Base-by-base conservation (phyloP, 495 filamentous ascomycete genomes). In the Lepraria neglecta region DNA sequence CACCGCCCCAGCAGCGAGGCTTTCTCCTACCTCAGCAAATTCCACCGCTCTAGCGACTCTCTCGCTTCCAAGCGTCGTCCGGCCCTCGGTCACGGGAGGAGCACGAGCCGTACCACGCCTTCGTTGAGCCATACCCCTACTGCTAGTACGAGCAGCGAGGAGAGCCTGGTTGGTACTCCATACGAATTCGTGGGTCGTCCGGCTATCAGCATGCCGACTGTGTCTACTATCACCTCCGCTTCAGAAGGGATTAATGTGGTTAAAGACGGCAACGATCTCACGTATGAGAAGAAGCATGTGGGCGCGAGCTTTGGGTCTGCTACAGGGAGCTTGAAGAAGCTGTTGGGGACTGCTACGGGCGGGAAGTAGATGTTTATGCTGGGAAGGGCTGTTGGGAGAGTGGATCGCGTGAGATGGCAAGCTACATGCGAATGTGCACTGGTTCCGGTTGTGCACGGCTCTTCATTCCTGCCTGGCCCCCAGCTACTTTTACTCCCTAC, bases 21-120 rank as follows among this genome's bases (percentile, higher is more conserved):
- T 28, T 78, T 75, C 72, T 62, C 68, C 30, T 82, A 79, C 60
- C 72, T 82, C 44, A 76, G 77, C 59, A 73, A 77, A 54, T 82
- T 81, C 58, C 70, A 73, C 48, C 60, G 50, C 56, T 58, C 61
- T 11, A 77, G 60, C 64, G 74, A 61, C 40, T 61, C 59, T 0
- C 51, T 61, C 38, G 15, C 35, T 30, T 56, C 51, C 21, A 61
- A 61, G 59, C 59, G 59, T 55, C 76, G 73, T 57, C 59, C 71
- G 35, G 24, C 57, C 14, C 43, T 45, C 17, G 19, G 30, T 24
- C 58, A 50, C 19, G 31, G 21, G 17, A 59, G 44, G 7, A 72
- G 71, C 40, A 71, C 76, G 50, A 60, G 54, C 59, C 62, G 59
- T 7, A 40, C 62, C 17, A 60, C 73, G 21, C 77, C 76, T 7